A percentile compares a stretch with the other conserved stretches of the same genome.
Conservation (phyloP, 805 yeast species). For the Yamadazyma phyllophila region DNA sequence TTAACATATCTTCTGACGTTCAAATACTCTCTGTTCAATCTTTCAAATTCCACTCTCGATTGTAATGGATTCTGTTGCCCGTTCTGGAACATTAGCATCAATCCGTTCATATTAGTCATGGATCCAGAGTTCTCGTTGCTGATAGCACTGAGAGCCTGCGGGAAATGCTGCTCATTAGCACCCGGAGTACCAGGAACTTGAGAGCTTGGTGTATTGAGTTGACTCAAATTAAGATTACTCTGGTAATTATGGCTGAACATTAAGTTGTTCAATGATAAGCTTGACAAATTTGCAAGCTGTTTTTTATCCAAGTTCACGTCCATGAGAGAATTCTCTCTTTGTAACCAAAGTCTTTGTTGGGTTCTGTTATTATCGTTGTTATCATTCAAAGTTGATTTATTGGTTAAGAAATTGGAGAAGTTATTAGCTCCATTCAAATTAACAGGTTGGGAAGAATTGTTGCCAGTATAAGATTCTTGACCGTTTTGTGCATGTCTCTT, state of each 20-base stretch:
- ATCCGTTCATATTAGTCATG: constrained; percentile 24
- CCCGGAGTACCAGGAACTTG: constrained; percentile 10
- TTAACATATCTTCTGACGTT: constrained; percentile 67
- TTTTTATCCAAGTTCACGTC: constrained; percentile 46
- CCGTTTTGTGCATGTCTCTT: constrained; percentile 22
- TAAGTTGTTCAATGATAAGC: constrained; percentile 35
- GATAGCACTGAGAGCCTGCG: neutral
- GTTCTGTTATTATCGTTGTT: constrained; percentile 45
- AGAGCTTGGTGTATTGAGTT: constrained; percentile 12
- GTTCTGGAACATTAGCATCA: constrained; percentile 26
- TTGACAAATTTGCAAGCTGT: constrained; percentile 35
- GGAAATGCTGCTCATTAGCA: neutral
- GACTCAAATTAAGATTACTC: constrained; percentile 17
- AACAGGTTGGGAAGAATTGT: neutral
- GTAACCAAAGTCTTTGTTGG: constrained; percentile 82
- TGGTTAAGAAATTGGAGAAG: constrained; percentile 28
- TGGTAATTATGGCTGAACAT: constrained; percentile 37
- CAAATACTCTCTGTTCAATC: constrained; percentile 69
- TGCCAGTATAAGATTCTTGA: neutral
- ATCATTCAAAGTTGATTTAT: constrained; percentile 6
- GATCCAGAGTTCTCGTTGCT: constrained; percentile 9
- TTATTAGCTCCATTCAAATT: constrained; percentile 25
- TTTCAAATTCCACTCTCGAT: constrained; percentile 72
- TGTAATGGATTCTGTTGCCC: constrained; percentile 50
- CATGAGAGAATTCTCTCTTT: constrained; percentile 68